These are phyloP conservation scores for Auricularia sp. DNA, from an alignment of 768 basidiomycete genomes.

Conservation along the genomic window DNA sequence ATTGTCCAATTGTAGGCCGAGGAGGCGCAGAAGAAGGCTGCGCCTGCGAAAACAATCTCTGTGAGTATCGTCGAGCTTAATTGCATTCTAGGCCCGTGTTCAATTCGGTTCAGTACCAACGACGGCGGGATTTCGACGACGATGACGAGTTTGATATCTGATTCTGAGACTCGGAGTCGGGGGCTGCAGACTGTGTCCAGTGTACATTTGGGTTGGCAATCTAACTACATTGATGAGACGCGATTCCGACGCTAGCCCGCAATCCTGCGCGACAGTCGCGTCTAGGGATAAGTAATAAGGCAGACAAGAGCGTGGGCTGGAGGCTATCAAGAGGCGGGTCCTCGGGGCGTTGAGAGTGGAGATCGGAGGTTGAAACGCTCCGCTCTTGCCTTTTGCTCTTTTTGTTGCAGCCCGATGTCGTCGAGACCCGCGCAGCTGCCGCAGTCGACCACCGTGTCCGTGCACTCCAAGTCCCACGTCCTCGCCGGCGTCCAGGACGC, in stretches of 20 bases:
- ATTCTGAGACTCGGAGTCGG: neutral
- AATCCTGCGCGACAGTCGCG: too few species aligned
- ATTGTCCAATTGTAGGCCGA: conserved; percentile 35
- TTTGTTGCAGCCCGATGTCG: neutral
- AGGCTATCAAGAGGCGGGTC: too few species aligned
- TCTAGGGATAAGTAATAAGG: too few species aligned
- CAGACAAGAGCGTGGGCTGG: too few species aligned
- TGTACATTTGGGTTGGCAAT: too few species aligned
- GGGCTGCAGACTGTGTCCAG: neutral
- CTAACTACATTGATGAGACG: too few species aligned
- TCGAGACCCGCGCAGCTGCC: neutral
- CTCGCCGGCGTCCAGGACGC: conserved; percentile 75
- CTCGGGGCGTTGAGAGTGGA: neutral
- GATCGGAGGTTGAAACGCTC: neutral
- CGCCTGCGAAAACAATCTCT: conserved; percentile 31
- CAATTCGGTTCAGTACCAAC: conserved; percentile 38
- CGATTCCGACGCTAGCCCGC: too few species aligned
- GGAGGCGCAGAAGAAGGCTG: conserved; percentile 32
- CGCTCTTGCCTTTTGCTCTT: neutral
- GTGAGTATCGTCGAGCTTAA: conserved; percentile 18
- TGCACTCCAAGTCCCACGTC: conserved; percentile 7
- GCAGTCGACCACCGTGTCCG: neutral
- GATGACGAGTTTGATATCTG: conserved; percentile 43
- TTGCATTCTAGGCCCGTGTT: neutral
- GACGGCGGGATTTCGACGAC: conserved; percentile 49